A percentile compares a stretch with the other conserved stretches of the same genome.
Evolutionary conservation across 2,329 filamentous ascomycete species (phyloP).

Genomic region (Coccinonectria pachysandricola): DNA sequence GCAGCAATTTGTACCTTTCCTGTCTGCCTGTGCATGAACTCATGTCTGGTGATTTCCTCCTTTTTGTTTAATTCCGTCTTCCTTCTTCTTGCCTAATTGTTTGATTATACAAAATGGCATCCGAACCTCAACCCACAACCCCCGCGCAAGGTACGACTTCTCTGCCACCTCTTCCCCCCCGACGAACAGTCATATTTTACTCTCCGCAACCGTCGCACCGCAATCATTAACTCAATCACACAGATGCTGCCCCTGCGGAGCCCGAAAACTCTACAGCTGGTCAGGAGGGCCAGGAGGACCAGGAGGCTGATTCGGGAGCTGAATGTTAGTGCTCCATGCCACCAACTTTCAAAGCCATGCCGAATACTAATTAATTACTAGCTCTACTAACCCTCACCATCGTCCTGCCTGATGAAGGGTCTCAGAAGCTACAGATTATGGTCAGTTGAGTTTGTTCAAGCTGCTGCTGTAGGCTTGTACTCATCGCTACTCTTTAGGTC

Average conservation of each 20-base stretch:
- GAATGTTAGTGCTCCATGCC: conserved; percentile 21
- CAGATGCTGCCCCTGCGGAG: conserved; percentile 15
- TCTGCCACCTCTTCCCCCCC: neutral
- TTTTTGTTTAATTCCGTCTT: conserved; percentile 6
- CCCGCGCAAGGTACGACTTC: conserved; percentile 17
- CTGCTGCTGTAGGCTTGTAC: too few species aligned
- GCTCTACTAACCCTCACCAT: conserved; percentile 58
- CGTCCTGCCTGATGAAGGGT: conserved; percentile 63
- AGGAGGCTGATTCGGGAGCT: conserved; percentile 21
- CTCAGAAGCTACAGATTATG: conserved; percentile 74
- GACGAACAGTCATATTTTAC: neutral
- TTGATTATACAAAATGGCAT: conserved; percentile 22
- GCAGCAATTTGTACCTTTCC: conserved; percentile 14
- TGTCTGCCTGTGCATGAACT: conserved; percentile 17
- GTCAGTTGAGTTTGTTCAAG: conserved; percentile 44
- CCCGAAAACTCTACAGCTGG: conserved; percentile 16
- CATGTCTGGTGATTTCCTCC: conserved; percentile 9
- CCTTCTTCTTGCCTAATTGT: conserved; percentile 8
- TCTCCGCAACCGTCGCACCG: conserved; percentile 1
- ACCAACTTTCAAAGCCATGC: conserved; percentile 3
- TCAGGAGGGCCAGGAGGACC: too few species aligned
- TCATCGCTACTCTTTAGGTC: too few species aligned
- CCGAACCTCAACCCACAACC: conserved; percentile 20
- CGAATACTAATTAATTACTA: conserved; percentile 17
- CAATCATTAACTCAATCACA: conserved; percentile 6